These are phyloP conservation scores for Acrodontium crateriforme DNA, from an alignment of 2,329 filamentous ascomycete species.

Conservation along the genomic window DNA sequence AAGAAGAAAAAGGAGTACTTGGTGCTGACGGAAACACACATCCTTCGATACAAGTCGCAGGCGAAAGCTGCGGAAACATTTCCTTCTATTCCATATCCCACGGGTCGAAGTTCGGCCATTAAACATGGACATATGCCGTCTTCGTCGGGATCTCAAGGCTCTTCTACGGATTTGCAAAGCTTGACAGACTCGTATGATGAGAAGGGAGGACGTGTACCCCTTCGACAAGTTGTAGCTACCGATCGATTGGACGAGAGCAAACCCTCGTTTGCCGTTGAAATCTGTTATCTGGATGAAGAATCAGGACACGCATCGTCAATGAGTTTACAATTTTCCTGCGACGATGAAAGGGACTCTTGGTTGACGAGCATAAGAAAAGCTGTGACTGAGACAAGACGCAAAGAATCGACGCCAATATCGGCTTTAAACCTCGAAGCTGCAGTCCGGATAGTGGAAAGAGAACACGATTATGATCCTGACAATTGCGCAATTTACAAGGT, in stretches of 20 bases:
- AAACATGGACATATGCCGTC: constrained; percentile 46
- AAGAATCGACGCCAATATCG: constrained; percentile 41
- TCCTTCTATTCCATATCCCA: constrained; percentile 26
- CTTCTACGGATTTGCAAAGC: constrained; percentile 47
- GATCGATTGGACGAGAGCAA: constrained; percentile 54
- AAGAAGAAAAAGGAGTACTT: constrained; percentile 56
- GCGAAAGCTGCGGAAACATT: constrained; percentile 52
- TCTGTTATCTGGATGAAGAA: constrained; percentile 55
- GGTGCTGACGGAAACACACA: constrained; percentile 54
- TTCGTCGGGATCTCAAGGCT: constrained; percentile 33
- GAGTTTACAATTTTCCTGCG: constrained; percentile 50
- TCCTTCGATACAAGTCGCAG: constrained; percentile 56
- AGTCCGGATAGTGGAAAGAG: constrained; percentile 47
- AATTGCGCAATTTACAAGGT: constrained; percentile 57
- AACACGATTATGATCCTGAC: constrained; percentile 53
- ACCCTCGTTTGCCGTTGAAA: constrained; percentile 52
- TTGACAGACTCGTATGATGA: constrained; percentile 37
- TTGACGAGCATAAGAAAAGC: constrained; percentile 47
- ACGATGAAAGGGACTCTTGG: constrained; percentile 53
- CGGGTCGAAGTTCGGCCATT: constrained; percentile 29
- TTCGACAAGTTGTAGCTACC: constrained; percentile 54
- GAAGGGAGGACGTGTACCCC: constrained; percentile 42
- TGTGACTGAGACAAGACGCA: constrained; percentile 40
- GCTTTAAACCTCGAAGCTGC: constrained; percentile 48
- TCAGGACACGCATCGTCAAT: constrained; percentile 46